These are phyloP conservation scores for Geotrichum carabidarum DNA, from an alignment of 1,139 yeast genomes.

Conservation along the genomic window DNA sequence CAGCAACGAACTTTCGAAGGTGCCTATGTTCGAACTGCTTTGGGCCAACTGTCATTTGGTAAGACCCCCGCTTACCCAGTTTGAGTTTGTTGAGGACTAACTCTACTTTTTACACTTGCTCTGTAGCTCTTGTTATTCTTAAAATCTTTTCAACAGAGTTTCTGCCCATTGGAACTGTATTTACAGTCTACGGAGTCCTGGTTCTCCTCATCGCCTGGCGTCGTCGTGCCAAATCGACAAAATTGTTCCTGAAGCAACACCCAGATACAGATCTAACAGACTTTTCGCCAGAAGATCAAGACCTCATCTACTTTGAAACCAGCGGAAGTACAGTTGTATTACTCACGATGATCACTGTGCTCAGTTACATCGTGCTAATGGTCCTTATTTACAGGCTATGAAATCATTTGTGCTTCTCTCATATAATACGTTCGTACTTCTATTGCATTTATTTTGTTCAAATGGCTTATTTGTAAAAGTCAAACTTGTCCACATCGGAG, in stretches of 20 bases:
- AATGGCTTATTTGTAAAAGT: slow-evolving; percentile 73
- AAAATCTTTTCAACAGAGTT: slow-evolving; percentile 39
- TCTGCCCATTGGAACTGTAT: slow-evolving; percentile 40
- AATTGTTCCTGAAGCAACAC: slow-evolving; percentile 9
- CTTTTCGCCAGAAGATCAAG: neutral
- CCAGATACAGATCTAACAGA: slow-evolving; percentile 12
- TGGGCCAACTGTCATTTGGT: slow-evolving; percentile 39
- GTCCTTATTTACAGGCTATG: slow-evolving; percentile 21
- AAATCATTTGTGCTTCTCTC: neutral
- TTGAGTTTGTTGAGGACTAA: neutral
- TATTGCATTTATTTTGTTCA: neutral
- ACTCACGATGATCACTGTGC: slow-evolving; percentile 29
- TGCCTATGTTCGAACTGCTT: slow-evolving; percentile 41
- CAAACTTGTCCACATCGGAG: slow-evolving; percentile 93
- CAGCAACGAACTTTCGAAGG: slow-evolving; percentile 43
- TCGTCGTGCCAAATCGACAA: slow-evolving; percentile 25
- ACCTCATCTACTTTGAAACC: slow-evolving; percentile 24
- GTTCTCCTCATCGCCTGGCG: slow-evolving; percentile 34
- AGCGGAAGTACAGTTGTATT: slow-evolving; percentile 35
- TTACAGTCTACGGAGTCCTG: slow-evolving; percentile 38
- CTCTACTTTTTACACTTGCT: neutral
- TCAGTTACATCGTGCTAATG: slow-evolving; percentile 30
- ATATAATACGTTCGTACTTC: neutral
- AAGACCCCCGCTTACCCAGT: slow-evolving; percentile 14
- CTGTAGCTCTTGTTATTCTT: slow-evolving; percentile 35